These are phyloP conservation scores for Linum tenue DNA, from an alignment of 345 rosid genomes.

Conservation along the genomic window DNA sequence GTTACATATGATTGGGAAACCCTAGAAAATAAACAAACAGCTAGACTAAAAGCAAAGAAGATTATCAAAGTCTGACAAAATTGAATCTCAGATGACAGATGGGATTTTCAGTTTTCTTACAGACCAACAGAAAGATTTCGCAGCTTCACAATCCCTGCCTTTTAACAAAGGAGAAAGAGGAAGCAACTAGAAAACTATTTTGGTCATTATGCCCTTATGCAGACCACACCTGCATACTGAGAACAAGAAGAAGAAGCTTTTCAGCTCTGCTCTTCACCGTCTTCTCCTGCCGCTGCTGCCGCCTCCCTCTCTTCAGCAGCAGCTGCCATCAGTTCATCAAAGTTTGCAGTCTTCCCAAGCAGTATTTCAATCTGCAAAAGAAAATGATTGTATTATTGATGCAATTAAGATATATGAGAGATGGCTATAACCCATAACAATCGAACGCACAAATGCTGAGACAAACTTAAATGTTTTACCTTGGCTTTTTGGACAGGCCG, in stretches of 20 bases:
- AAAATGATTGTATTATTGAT: too few relatives aligned
- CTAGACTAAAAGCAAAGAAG: too few relatives aligned
- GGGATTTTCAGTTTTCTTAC: constrained; percentile 7
- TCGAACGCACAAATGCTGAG: constrained; percentile 28
- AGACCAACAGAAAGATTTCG: constrained; percentile 1
- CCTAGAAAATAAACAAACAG: too few relatives aligned
- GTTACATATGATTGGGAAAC: too few relatives aligned
- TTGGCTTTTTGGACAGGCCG: constrained; percentile 76
- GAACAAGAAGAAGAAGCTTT: constrained; percentile 10
- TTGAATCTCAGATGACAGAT: constrained; percentile 13
- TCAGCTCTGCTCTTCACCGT: constrained; percentile 41
- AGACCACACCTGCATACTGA: constrained; percentile 8
- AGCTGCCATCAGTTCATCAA: constrained; percentile 81
- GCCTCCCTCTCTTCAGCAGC: constrained; percentile 54
- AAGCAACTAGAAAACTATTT: constrained; percentile 8
- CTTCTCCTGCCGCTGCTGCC: constrained; percentile 38
- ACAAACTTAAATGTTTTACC: constrained; percentile 25
- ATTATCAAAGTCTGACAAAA: constrained; percentile 10
- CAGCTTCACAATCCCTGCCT: background rate
- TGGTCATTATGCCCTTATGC: constrained; percentile 11
- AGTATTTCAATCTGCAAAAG: constrained; percentile 64
- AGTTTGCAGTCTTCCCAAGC: constrained; percentile 68
- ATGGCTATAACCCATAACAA: background rate
- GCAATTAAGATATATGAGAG: constrained; percentile 23
- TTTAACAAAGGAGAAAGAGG: background rate